Percentiles rank a stretch among this genome's conserved stretches.
Conservation (phyloP, 2,329 filamentous ascomycete species). For the Simplicillium aogashimaense region DNA sequence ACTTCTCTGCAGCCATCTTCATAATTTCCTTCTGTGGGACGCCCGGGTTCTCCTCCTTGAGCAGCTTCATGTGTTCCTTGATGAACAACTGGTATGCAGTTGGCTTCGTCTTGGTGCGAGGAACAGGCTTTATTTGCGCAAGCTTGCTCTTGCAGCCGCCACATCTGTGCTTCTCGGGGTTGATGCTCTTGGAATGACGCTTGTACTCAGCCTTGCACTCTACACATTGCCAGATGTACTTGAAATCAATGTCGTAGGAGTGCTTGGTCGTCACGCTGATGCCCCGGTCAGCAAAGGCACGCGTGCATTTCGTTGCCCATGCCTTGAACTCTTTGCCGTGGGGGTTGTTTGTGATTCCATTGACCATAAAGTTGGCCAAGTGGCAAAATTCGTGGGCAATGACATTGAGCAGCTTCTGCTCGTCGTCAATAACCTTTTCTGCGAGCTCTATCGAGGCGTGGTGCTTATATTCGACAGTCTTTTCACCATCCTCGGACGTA, state of each 20-base stretch:
- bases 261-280: slow-evolving; percentile 85
- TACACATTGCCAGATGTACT: slow-evolving; percentile 76
- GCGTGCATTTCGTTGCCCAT: slow-evolving; percentile 52
- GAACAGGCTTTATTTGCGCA: slow-evolving; percentile 70
- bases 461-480: slow-evolving; percentile 28
- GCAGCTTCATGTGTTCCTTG: slow-evolving; percentile 55
- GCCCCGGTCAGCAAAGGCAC: slow-evolving; percentile 48
- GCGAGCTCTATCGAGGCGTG: slow-evolving; percentile 82
- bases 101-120: slow-evolving; percentile 24
- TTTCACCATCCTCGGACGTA: slow-evolving; percentile 14
- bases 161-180: slow-evolving; percentile 61
- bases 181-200: slow-evolving; percentile 77
- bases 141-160: slow-evolving; percentile 64
- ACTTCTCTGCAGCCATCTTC: slow-evolving; percentile 54
- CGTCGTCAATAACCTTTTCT: slow-evolving; percentile 74
- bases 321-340: slow-evolving; percentile 78
- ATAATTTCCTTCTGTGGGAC: slow-evolving; percentile 59
- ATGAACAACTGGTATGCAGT: slow-evolving; percentile 44
- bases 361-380: slow-evolving; percentile 83
- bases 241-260: slow-evolving; percentile 81
- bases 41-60: slow-evolving; percentile 45
- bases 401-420: slow-evolving; percentile 73
- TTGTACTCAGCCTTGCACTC: slow-evolving; percentile 65
- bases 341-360: slow-evolving; percentile 61
- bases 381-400: slow-evolving; percentile 98